phyloP scores from a whole-genome alignment of 2,329 filamentous ascomycete species.

The Cladorrhinum sp. region DNA sequence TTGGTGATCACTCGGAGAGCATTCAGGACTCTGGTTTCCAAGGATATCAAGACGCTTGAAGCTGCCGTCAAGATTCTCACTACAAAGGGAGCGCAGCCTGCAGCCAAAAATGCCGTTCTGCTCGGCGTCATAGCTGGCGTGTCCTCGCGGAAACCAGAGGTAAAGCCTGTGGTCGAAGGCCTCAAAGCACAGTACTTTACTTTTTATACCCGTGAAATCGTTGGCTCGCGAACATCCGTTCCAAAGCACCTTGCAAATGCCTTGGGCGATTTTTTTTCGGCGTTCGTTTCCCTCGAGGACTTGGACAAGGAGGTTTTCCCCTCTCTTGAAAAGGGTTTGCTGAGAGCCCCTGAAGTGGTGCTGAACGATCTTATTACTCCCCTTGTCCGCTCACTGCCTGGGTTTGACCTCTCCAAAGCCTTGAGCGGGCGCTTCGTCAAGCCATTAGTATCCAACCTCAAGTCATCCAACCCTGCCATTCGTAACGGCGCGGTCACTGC shows the following conservation, averaged over 20 bases:
- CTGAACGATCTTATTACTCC: constrained; percentile 74
- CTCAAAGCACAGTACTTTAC: constrained; percentile 71
- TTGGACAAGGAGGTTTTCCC: constrained; percentile 73
- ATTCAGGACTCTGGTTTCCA: constrained; percentile 69
- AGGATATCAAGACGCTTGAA: constrained; percentile 56
- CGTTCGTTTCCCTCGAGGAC: constrained; percentile 71
- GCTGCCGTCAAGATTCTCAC: constrained; percentile 66
- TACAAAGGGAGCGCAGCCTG: constrained; percentile 61
- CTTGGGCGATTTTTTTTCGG: constrained; percentile 76
- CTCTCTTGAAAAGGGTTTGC: constrained; percentile 79
- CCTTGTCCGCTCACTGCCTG: constrained; percentile 67
- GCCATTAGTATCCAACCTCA: constrained; percentile 82
- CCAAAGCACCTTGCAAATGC: constrained; percentile 70
- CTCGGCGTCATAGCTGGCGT: constrained; percentile 88
- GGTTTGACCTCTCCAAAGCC: constrained; percentile 73
- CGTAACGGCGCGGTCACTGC: constrained; percentile 71
- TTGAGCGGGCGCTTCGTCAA: constrained; percentile 74
- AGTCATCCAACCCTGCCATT: constrained; percentile 79
- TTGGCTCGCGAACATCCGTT: constrained; percentile 72
- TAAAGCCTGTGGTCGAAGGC: constrained; percentile 59
- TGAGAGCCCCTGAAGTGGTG: constrained; percentile 87
- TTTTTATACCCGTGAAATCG: constrained; percentile 82
- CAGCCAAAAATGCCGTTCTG: constrained; percentile 69
- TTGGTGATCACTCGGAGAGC: constrained; percentile 75
- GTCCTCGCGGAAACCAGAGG: constrained; percentile 65